Percentiles rank a stretch among this genome's conserved stretches.
These are phyloP conservation scores for Hypseocharis bilobata DNA, from an alignment of 441 rosid species.

Conservation along the genomic window DNA sequence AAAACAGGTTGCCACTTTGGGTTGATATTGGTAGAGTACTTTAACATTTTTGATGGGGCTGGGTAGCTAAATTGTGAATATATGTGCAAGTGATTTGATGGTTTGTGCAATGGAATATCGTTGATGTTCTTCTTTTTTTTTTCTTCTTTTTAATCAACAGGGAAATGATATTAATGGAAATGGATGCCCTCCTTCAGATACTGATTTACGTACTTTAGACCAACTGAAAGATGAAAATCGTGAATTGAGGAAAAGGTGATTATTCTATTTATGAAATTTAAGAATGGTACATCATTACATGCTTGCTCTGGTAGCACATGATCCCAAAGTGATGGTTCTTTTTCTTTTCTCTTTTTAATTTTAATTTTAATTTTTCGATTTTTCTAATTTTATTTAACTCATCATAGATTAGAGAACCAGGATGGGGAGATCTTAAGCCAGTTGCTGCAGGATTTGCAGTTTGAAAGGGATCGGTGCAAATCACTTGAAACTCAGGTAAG, in stretches of 20 bases:
- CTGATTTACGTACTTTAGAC: background rate
- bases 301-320: background rate
- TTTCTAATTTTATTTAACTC: background rate
- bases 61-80: background rate
- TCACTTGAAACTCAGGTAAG: conserved; percentile 39
- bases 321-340: background rate
- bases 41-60: background rate
- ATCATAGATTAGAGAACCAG: conserved; percentile 13
- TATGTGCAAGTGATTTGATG: background rate
- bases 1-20: background rate
- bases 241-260: conserved; percentile 19
- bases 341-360: too few species aligned
- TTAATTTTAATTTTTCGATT: too few species aligned
- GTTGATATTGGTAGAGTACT: background rate
- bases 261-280: background rate
- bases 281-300: background rate
- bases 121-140: background rate
- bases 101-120: background rate
- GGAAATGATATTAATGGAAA: background rate
- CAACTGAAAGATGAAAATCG: conserved; percentile 18
- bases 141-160: conserved; percentile 14
- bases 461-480: conserved; percentile 21
- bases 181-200: background rate
- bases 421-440: background rate
- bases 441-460: conserved; percentile 18